Evolutionary conservation across 495 filamentous ascomycete genomes (phyloP), one percentile per base, ranked within the genome.

Genomic region (Sporormia fimetaria): DNA sequence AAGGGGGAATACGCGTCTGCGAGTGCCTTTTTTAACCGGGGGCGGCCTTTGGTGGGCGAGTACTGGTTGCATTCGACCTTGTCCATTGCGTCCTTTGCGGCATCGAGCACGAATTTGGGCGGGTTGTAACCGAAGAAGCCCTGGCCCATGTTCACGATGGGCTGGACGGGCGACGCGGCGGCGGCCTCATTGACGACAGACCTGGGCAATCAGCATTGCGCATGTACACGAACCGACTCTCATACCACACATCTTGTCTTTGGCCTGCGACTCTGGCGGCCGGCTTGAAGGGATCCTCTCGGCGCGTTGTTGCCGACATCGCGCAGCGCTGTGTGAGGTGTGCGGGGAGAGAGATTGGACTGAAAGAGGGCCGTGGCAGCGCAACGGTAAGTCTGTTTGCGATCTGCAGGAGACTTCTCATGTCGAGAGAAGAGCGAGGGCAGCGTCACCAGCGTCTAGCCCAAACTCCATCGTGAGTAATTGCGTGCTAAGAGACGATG

Each of bases 81-180:
- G 57, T 94, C 77, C 16, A 98, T 69, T 25, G 87, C 87, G 14
- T 76, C 67, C 60, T 92, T 94, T 33, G 90, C 90, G 17, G 90
- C 90, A 50, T 94, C 73, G 38, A 93, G 66, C 37, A 94, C 86
- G 59, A 94, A 98, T 10, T 77, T 61, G 1, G 90, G 90, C 29
- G 90, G 90, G 56, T 98, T 98, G 60, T 98, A 98, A 21, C 90
- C 90, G 62, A 90, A 93, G 69, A 92, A 93, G n/a, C 87, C 87
- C 63, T 94, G 87, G 35, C 87, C 87, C 79, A 94, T 87, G 63
- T 93, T 94, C 47, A 92, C 76, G 51, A 95, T 88, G 42, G 87
- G 85, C 57, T 93, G 85, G 32, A 81, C 77, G 6, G 87, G 83
- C 7, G 86, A 94, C 5, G 82, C 81, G 4, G 72, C 73, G 0